Percentiles rank a stretch among this genome's conserved stretches.
These are phyloP conservation scores for Neoscytalidium dimidiatum DNA, from an alignment of 2,329 filamentous ascomycete species.

Conservation along the genomic window DNA sequence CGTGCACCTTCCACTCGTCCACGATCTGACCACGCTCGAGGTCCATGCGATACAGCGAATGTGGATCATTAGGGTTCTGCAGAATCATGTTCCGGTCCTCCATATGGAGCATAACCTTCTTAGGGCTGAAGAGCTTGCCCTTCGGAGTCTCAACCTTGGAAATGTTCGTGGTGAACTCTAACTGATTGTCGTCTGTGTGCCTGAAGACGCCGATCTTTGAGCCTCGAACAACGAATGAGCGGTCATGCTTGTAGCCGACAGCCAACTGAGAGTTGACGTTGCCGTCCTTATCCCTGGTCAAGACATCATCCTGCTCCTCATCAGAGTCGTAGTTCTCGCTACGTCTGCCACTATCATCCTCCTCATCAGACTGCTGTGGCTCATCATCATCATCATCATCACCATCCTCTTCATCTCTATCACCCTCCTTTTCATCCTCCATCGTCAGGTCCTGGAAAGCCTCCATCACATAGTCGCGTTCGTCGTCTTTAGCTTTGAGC, in stretches of 20 bases:
- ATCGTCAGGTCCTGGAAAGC: slow-evolving; percentile 93
- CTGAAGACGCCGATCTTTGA: slow-evolving; percentile 99
- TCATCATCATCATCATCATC: slow-evolving; percentile 57
- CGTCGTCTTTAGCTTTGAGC: slow-evolving; percentile 87
- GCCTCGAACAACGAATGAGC: slow-evolving; percentile 94
- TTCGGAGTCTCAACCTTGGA: slow-evolving; percentile 89
- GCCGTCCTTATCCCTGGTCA: slow-evolving; percentile 68
- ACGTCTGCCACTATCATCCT: slow-evolving; percentile 64
- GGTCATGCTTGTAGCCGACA: slow-evolving; percentile 94
- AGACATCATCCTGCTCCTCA: slow-evolving; percentile 78
- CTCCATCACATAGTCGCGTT: slow-evolving; percentile 91
- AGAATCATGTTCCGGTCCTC: slow-evolving; percentile 89
- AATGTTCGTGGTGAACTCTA: slow-evolving; percentile 96
- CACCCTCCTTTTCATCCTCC: slow-evolving; percentile 70
- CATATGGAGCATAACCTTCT: slow-evolving; percentile 94
- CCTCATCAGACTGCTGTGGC: slow-evolving; percentile 48
- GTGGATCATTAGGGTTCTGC: slow-evolving; percentile 79
- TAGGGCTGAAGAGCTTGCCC: slow-evolving; percentile 86
- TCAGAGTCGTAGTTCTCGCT: slow-evolving; percentile 75
- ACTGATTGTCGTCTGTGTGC: slow-evolving; percentile 86
- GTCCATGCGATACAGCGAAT: slow-evolving; percentile 96
- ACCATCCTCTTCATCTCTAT: slow-evolving; percentile 55
- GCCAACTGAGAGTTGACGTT: slow-evolving; percentile 92
- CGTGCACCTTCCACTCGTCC: slow-evolving; percentile 97
- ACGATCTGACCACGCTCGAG: slow-evolving; percentile 97